phyloP scores from a whole-genome alignment of 345 rosid species.

The Syzygium oleosum region DNA sequence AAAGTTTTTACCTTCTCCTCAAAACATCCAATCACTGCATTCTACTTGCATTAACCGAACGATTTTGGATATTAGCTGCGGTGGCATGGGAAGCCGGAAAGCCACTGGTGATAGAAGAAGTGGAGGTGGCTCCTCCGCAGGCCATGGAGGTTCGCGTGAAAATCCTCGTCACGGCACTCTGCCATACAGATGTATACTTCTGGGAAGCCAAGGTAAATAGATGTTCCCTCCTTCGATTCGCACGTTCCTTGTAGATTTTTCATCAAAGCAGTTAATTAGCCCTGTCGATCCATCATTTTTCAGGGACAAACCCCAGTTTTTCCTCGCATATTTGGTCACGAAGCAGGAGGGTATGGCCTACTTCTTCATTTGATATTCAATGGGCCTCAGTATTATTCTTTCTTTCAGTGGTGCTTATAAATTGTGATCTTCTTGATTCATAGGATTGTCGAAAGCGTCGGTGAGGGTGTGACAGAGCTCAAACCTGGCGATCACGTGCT shows the following conservation, averaged over 20 bases:
- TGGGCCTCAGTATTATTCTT: neutral
- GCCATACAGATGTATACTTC: conserved; percentile 44
- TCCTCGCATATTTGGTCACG: conserved; percentile 33
- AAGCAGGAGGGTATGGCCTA: conserved; percentile 27
- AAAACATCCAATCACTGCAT: neutral
- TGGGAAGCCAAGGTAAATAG: conserved; percentile 37
- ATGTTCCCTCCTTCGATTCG: neutral
- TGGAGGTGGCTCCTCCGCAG: conserved; percentile 51
- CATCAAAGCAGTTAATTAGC: neutral
- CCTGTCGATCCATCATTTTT: neutral
- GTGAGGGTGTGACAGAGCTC: conserved; percentile 31
- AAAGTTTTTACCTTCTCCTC: neutral
- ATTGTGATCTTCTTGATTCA: neutral
- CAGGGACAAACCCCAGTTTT: conserved; percentile 32
- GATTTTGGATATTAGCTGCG: conserved; percentile 17
- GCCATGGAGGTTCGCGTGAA: conserved; percentile 33
- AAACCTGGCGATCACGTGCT: conserved; percentile 35
- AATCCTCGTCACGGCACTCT: conserved; percentile 26
- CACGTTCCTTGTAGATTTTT: neutral
- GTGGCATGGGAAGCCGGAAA: conserved; percentile 57
- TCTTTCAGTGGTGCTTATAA: neutral
- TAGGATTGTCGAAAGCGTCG: conserved; percentile 33
- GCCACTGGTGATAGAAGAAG: conserved; percentile 39
- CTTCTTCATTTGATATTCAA: neutral
- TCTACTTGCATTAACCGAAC: neutral